phyloP scores from a whole-genome alignment of 441 rosid genomes.

The Mallotus repandus region DNA sequence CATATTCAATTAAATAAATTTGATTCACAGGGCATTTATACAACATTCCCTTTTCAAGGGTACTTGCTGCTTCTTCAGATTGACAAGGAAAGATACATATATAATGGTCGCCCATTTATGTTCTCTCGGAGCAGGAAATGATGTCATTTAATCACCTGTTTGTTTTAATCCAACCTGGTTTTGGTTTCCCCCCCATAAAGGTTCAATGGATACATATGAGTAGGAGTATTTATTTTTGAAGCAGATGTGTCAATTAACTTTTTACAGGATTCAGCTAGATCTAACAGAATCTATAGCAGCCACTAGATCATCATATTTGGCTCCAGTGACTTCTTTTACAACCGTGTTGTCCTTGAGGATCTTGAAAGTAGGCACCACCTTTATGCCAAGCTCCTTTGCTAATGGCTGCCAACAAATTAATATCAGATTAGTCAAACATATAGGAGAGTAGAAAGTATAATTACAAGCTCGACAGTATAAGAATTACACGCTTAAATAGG shows the following conservation, averaged over 20 bases:
- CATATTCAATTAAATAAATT: not conserved
- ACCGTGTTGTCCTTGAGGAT: conserved; percentile 65
- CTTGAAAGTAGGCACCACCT: conserved; percentile 88
- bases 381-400: conserved; percentile 93
- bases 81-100: not conserved
- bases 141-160: not conserved
- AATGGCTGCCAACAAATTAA: conserved; percentile 49
- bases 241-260: conserved; percentile 19
- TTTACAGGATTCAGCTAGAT: conserved; percentile 44
- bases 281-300: conserved; percentile 65
- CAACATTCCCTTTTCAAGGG: conserved; percentile 7
- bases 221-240: conserved; percentile 4
- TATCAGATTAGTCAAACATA: not conserved
- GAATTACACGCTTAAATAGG: not conserved
- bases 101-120: not conserved
- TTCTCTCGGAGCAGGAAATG: too few species aligned
- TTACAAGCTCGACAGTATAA: too few species aligned
- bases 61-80: conserved; percentile 1
- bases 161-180: not conserved
- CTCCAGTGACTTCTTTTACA: conserved; percentile 78
- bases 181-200: not conserved
- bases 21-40: conserved; percentile 7
- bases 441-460: not conserved
- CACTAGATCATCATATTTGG: conserved; percentile 72
- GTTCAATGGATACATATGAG: conserved; percentile 7